These are phyloP conservation scores for Kokia cookei DNA, from an alignment of 441 rosid species.

Conservation along the genomic window DNA sequence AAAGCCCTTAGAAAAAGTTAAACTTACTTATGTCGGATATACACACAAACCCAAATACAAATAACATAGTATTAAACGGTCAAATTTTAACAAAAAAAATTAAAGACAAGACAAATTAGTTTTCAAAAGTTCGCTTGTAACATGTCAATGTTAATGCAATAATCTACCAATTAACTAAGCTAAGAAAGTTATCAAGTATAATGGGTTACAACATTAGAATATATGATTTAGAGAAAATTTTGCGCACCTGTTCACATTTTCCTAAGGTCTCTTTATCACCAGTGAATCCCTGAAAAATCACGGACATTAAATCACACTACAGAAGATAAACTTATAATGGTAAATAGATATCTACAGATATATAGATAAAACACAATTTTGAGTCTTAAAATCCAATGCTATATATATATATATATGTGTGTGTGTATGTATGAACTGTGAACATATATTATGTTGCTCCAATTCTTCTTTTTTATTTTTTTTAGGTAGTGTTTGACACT, in stretches of 20 bases:
- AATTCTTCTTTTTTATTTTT: background rate
- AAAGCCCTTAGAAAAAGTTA: background rate
- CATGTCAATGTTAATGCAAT: background rate
- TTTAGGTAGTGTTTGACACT: background rate
- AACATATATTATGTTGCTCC: background rate
- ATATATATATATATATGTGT: too few species aligned
- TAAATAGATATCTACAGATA: too few species aligned
- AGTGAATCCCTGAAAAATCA: conserved; percentile 47
- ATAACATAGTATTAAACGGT: background rate
- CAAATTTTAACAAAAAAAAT: too few species aligned
- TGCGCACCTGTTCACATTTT: conserved; percentile 91
- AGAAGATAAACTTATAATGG: conserved; percentile 3
- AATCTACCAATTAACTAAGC: background rate
- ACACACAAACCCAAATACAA: background rate
- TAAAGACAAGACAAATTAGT: background rate
- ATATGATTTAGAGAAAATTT: conserved; percentile 1
- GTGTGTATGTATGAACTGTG: too few species aligned
- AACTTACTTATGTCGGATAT: background rate
- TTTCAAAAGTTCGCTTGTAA: background rate
- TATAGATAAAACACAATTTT: too few species aligned
- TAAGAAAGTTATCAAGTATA: conserved; percentile 4
- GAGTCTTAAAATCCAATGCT: too few species aligned
- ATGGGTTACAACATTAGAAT: conserved; percentile 1
- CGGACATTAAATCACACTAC: conserved; percentile 12
- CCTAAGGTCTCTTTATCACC: conserved; percentile 82